Evolutionary conservation across 225 moss, liverwort and hornwort genomes (phyloP).

Genomic region (Antitrichia curtipendula): DNA sequence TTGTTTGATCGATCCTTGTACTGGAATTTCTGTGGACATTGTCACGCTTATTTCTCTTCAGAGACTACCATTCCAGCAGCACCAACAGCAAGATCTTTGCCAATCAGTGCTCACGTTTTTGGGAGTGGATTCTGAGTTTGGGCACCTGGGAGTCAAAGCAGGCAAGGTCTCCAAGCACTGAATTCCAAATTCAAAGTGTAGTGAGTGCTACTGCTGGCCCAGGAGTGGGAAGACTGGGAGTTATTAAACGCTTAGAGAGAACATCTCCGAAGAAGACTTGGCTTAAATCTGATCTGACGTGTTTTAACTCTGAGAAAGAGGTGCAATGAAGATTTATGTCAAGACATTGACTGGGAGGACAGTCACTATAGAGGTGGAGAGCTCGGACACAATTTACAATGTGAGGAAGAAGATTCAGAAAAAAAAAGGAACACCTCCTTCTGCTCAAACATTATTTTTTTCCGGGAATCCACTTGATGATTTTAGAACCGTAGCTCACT

Average conservation of each 20-base stretch:
- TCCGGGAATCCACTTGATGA: no score
- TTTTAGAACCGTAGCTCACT: neutral
- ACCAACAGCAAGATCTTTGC: no score
- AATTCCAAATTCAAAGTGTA: neutral
- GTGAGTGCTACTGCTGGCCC: neutral
- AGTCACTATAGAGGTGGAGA: accelerated
- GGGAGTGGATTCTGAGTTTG: no score
- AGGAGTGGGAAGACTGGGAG: neutral
- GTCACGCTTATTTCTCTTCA: no score
- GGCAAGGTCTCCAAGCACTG: neutral
- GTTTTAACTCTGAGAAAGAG: neutral
- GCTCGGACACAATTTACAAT: no score
- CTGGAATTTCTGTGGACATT: no score
- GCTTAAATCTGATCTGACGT: neutral
- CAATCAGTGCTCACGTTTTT: no score
- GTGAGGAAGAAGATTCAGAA: no score
- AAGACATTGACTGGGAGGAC: accelerated
- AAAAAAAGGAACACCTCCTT: no score
- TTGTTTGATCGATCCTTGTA: neutral
- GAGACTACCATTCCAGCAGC: no score
- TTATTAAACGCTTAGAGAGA: neutral
- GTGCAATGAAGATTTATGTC: neutral
- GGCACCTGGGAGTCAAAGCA: neutral
- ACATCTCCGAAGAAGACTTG: neutral
- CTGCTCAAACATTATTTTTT: no score